Base-by-base conservation (phyloP, 805 yeast genomes). In the Diddensiella santjacobensis region DNA sequence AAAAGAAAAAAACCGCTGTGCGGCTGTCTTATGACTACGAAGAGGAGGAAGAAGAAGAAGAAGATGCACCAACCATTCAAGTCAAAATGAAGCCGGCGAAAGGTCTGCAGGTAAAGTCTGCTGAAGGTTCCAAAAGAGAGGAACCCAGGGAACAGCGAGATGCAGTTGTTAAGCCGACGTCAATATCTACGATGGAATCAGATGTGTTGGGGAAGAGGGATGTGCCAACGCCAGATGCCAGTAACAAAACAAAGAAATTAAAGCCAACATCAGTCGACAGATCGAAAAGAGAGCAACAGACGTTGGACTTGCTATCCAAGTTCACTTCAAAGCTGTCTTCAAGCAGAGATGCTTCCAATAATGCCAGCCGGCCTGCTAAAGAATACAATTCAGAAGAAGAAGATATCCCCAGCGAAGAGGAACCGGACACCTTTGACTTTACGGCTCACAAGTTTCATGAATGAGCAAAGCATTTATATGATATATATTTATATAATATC, bases 11-110 rank as follows among this genome's bases (percentile, higher is more conserved):
- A 30, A 42, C 65, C 23, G 59, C 62, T 37, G 68, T 71, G 1
- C 68, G 55, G 24, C 66, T 71, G 51, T 72, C 62, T 5, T 64
- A 68, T 36, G 75, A 66, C 0, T 73, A 66, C 4, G 74, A 68
- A 3, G 75, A 62, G 1, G 76, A 68, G 1, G 72, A 60, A 3
- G 67, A 59, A 6, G 65, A 52, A 1, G 58, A 57, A 10, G 61
- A 51, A 22, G 54, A 53, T 1, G 56, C 40, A 8, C 37, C 40
- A 10, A 41, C 50, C 10, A 23, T n/a, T 45, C 52, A 48, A 42
- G 50, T 53, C 40, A 59, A 59, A 45, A 54, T 55, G 59, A 56
- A 44, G 44, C 53, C 64, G 22, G 61, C 62, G 3, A 58, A 41
- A 30, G 41, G 30, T 4, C 19, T 35, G 19, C 15, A 40, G 19